Evolutionary conservation across 176 grass and related monocot species (phyloP), one percentile per base, ranked within the genome.

Genomic region (Areca catechu): DNA sequence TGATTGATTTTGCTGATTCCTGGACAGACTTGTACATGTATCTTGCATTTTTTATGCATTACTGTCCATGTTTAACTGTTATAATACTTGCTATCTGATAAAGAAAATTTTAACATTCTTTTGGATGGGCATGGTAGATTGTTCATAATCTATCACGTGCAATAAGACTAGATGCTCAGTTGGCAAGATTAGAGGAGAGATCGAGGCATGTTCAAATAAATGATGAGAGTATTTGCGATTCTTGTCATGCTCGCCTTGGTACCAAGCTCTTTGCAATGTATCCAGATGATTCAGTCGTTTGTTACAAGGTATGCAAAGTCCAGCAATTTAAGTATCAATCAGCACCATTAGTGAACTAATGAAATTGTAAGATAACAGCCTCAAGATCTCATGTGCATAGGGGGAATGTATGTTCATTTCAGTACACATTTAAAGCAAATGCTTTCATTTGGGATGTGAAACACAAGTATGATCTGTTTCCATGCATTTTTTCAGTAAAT

Each of bases 191-290:
- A 48, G 92, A 97, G 66, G 92, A 97, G 92, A 90, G 92, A 61
- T 91, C 92, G 61, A 86, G 92, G 62, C 74, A 91, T 68, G 92
- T 97, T 70, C 92, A 97, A 56, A 68, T 97, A 53, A 97, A 82
- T 22, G 92, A 97, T 4, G 92, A 97, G 68, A 97, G 83, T 37
- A 84, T 85, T 19, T 97, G 92, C 0, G 80, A 82, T 75, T 97
- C 92, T 34, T 97, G 92, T 60, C 58, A 74, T 29, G 78, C 92
- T 51, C 86, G 83, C 17, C 83, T 97, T 4, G 92, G 92, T 54
- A 97, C 92, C 56, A 97, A 97, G 80, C 71, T 97, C 7, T 97
- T 97, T 72, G 92, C 81, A 14, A 97, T 97, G 92, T 97, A 91
- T 69, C 92, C 92, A 66, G 75, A 97, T 16, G 86, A 97, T 24